Base-by-base conservation (phyloP, 345 rosid species). In the Brassica juncea region DNA sequence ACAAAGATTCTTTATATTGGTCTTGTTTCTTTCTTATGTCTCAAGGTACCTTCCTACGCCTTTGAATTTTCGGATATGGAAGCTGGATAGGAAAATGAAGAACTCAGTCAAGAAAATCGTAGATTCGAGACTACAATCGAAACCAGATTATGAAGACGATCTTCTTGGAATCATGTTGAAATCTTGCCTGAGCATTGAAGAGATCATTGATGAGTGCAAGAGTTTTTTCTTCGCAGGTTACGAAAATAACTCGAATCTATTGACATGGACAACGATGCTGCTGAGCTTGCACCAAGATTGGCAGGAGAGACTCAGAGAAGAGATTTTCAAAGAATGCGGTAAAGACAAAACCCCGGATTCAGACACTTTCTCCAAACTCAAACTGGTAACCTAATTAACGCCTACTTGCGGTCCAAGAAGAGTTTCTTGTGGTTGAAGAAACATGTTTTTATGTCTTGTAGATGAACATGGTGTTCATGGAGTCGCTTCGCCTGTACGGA, bases 381-480 rank as follows among this genome's bases (percentile, higher is more conserved):
- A 84, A 70, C 68, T 83, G 88, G 91, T 86, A 84, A 37, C 42
- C 42, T 37, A 37, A 47, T 4, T 5, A 62, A 3, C 1, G 10
- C 6, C 2, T 62, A 30, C 8, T 30, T 62, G 37, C 6, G 4
- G 0, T 5, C 6, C 4, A 62, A 62, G 19, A 14, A 80, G 68
- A 85, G 23, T 59, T 59, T 66, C 77, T 77, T 71, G 71, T 5
- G n/a, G 5, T 1, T 23, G 1, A 78, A 66, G 81, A 57, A 65
- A 73, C 32, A 9, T 31, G 5, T 12, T 47, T 34, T 37, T 37
- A 1, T 19, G n/a, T 3, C n/a, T 37, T 71, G 52, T 79, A 92
- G 93, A 71, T 87, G 75, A 87, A 83, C 72, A 84, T 86, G 93
- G 89, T 89, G 23, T 60, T 90, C 12, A 73, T 90, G 55, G 97